Evolutionary conservation across 2,329 filamentous ascomycete genomes (phyloP).

Genomic region (Xylariaceae sp.): DNA sequence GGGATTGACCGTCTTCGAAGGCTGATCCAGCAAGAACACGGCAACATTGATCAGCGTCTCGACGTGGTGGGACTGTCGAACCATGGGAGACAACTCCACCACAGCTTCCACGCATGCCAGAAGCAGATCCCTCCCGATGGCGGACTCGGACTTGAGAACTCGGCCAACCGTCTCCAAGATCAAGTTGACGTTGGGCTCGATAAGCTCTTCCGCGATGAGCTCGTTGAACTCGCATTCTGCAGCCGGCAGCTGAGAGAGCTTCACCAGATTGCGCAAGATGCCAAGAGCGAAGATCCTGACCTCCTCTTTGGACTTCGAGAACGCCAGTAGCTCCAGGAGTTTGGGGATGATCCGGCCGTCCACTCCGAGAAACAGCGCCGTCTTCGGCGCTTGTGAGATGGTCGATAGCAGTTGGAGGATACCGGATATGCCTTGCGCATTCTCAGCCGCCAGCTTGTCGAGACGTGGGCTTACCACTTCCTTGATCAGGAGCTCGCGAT

Average conservation of each 20-base stretch:
- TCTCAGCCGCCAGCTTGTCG: constrained; percentile 74
- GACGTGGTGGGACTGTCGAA: constrained; percentile 63
- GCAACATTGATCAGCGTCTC: constrained; percentile 75
- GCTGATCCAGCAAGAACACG: constrained; percentile 76
- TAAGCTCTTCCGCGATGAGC: constrained; percentile 48
- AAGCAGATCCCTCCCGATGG: constrained; percentile 66
- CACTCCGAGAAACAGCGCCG: constrained; percentile 59
- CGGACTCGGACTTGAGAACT: constrained; percentile 54
- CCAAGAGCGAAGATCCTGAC: constrained; percentile 78
- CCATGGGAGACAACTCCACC: constrained; percentile 66
- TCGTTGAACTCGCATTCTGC: constrained; percentile 52
- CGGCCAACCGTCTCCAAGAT: constrained; percentile 63
- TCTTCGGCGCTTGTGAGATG: constrained; percentile 66
- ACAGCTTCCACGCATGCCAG: constrained; percentile 75
- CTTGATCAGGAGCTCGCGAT: constrained; percentile 63
- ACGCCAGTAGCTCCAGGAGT: constrained; percentile 65
- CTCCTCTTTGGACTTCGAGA: constrained; percentile 73
- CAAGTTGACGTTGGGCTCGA: constrained; percentile 52
- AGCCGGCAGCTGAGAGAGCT: constrained; percentile 50
- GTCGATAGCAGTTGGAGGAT: constrained; percentile 74
- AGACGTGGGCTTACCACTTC: constrained; percentile 75
- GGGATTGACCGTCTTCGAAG: constrained; percentile 74
- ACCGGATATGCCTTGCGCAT: constrained; percentile 81
- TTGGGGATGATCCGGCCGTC: constrained; percentile 62
- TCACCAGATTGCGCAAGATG: constrained; percentile 66